Conservation (phyloP, 768 basidiomycete species). For the Tricholoma flavovirens region DNA sequence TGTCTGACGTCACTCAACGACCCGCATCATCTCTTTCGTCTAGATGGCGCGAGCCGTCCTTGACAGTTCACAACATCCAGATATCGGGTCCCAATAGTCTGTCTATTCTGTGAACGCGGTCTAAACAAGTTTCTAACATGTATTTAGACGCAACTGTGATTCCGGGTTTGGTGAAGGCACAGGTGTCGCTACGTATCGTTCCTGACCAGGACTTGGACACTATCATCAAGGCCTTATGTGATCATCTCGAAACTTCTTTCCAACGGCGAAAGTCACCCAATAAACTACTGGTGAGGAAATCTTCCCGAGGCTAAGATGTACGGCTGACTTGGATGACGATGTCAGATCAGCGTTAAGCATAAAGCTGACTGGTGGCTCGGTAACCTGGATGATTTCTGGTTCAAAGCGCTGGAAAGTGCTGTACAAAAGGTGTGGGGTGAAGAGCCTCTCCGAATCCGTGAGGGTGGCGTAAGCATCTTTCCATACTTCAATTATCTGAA, state of each 20-base stretch:
- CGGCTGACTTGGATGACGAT: neutral
- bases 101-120: slow-evolving; percentile 16
- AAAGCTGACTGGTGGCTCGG: slow-evolving; percentile 97
- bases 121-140: neutral
- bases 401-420: slow-evolving; percentile 77
- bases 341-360: slow-evolving; percentile 71
- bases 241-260: slow-evolving; percentile 58
- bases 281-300: slow-evolving; percentile 49
- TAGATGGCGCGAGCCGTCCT: slow-evolving; percentile 86
- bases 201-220: slow-evolving; percentile 83
- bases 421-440: slow-evolving; percentile 85
- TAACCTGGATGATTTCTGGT: slow-evolving; percentile 78
- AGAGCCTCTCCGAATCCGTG: slow-evolving; percentile 81
- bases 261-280: slow-evolving; percentile 60
- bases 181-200: slow-evolving; percentile 88
- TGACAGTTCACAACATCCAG: slow-evolving; percentile 82
- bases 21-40: slow-evolving; percentile 65
- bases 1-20: slow-evolving; percentile 63
- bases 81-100: slow-evolving; percentile 78
- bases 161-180: slow-evolving; percentile 75
- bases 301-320: neutral
- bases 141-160: slow-evolving; percentile 78
- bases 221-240: slow-evolving; percentile 56
- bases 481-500: neutral
- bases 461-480: slow-evolving; percentile 72